phyloP scores from a whole-genome alignment of 805 yeast species.

The Scheffersomyces ergatensis region DNA sequence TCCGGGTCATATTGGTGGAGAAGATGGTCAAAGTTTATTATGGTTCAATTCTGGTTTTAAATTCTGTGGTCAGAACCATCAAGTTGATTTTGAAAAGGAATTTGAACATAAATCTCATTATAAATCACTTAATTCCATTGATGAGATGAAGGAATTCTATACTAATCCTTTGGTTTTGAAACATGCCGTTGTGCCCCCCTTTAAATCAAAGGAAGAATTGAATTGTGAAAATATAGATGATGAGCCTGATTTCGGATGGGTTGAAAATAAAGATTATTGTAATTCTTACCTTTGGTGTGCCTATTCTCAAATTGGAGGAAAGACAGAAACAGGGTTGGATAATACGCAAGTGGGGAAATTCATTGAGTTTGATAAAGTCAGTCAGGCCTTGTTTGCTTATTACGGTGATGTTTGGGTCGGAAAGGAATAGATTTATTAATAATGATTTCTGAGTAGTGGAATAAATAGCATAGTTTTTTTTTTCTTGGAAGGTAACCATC shows the following conservation, averaged over 20 bases:
- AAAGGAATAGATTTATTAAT: conserved; percentile 19
- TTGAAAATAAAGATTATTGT: conserved; percentile 48
- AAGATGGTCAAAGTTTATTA: conserved; percentile 26
- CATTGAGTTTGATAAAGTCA: conserved; percentile 34
- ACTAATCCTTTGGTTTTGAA: conserved; percentile 27
- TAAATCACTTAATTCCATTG: conserved; percentile 18
- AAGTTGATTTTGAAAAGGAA: conserved; percentile 32
- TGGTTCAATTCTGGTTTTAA: conserved; percentile 45
- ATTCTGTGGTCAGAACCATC: conserved; percentile 30
- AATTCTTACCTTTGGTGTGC: conserved; percentile 61
- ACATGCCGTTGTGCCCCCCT: conserved; percentile 39
- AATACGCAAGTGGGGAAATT: conserved; percentile 43
- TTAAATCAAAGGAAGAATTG: conserved; percentile 36
- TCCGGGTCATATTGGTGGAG: conserved; percentile 39
- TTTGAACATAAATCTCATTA: conserved; percentile 17
- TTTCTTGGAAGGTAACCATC: no score
- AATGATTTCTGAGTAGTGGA: no score
- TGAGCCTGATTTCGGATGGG: conserved; percentile 55
- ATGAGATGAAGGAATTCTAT: conserved; percentile 25
- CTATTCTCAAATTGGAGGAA: conserved; percentile 54
- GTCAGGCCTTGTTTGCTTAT: conserved; percentile 29
- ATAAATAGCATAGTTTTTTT: no score
- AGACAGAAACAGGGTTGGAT: conserved; percentile 23
- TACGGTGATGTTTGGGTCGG: conserved; percentile 54
- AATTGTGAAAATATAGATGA: conserved; percentile 22